Base-by-base conservation (phyloP, 139 green algal species). In the Micractinium sp. region DNA sequence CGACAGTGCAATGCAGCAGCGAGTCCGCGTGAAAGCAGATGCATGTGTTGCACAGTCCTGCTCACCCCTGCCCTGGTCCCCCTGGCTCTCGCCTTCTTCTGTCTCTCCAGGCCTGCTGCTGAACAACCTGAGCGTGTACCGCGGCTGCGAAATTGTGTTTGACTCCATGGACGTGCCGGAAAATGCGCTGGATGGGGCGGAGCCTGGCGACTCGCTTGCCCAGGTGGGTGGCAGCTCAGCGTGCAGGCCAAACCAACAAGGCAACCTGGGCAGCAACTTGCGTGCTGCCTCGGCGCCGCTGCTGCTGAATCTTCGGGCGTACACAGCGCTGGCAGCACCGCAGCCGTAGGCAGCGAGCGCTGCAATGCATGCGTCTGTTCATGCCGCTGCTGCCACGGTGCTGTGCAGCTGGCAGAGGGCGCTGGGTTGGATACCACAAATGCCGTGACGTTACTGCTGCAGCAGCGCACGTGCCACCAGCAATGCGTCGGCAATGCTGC, bases 81-180 rank as follows among this genome's bases (percentile, higher is more conserved):
- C 71, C 27, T n/a, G n/a, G n/a, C n/a, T n/a, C 71, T 14, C n/a
- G 20, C 71, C 71, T 83, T 23, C 7, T 12, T 71, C 47, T 56
- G n/a, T 85, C 5, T 25, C 13, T 82, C 81, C 90, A 93, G 96
- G 96, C 18, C 92, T 98, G 73, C 93, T 98, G 80, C 89, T 98
- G 35, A 93, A 96, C 92, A 97, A 97, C 88, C 91, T 98, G 38
- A 90, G 82, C 47, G 94, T 97, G 53, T 93, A 93, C 78, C 74
- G 85, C 27, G 94, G 95, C 29, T 96, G 94, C 87, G 89, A 97
- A 76, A 90, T 98, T 33, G 88, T 97, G 31, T 98, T 98, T 85
- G 95, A 98, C 90, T 98, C 95, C 20, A 88, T 80, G 53, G 95
- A 96, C 29, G 87, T 96, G 1, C 94, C 93, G 13, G 91, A 96